Evolutionary conservation across 192 early-diverging fungal genomes (phyloP).

Genomic region (Haplosporangium gracile): DNA sequence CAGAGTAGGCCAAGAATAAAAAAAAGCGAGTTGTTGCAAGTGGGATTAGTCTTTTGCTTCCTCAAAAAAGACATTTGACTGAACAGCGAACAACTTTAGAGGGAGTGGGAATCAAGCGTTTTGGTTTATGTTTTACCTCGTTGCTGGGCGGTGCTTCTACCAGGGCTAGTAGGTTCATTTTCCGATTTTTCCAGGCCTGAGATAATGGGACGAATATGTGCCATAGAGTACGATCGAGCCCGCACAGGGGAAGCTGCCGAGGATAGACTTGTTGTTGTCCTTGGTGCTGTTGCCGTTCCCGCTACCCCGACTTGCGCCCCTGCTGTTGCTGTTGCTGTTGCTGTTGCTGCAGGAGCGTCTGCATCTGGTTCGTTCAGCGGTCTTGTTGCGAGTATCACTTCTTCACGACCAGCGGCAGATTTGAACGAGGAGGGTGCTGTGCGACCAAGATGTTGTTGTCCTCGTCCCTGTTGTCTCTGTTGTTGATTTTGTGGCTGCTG

Average conservation of each 20-base stretch:
- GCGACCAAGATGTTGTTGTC: not conserved
- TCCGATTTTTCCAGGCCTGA: conserved; percentile 14
- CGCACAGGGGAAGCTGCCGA: not conserved
- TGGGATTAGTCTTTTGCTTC: not conserved
- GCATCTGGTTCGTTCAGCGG: not conserved
- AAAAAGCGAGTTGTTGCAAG: not conserved
- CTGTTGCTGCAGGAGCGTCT: not conserved
- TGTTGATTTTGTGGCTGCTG: conserved; percentile 19
- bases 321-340: not conserved
- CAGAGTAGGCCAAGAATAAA: not conserved
- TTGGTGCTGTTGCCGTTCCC: not conserved
- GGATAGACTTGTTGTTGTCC: not conserved
- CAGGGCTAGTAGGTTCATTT: not conserved
- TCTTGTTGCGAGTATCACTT: not conserved
- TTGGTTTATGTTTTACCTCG: not conserved
- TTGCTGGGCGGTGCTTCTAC: not conserved
- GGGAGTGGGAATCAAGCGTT: not conserved
- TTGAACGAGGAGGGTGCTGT: not conserved
- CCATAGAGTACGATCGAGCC: conserved; percentile 47
- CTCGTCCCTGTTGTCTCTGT: conserved; percentile 16
- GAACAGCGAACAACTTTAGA: not conserved
- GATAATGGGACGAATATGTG: conserved; percentile 24
- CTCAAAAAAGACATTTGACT: not conserved
- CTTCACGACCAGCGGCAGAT: not conserved
- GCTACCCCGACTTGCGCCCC: not conserved